A percentile compares a stretch with the other conserved stretches of the same genome.
Conservation (phyloP, 805 yeast genomes). For the Nakazawaea ambrosiae region DNA sequence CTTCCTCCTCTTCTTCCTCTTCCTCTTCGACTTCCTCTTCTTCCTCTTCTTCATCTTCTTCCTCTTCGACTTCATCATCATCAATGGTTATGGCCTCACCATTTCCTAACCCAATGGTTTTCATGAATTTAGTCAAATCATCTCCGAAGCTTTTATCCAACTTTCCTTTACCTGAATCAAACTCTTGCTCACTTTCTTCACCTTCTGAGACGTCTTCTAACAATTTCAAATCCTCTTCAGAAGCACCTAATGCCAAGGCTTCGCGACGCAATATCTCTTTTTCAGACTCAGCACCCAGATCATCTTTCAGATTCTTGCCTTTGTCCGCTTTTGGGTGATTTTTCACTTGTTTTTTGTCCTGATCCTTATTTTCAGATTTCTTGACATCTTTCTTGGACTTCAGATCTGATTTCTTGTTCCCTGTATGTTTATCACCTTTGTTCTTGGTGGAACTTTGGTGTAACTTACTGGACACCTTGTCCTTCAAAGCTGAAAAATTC, state of each 20-base stretch:
- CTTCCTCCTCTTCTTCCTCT: slow-evolving; percentile 29
- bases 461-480: slow-evolving; percentile 54
- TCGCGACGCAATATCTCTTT: slow-evolving; percentile 50
- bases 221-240: slow-evolving; percentile 71
- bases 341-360: slow-evolving; percentile 14
- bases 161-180: slow-evolving; percentile 33
- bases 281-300: slow-evolving; percentile 11
- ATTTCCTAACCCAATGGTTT: slow-evolving; percentile 55
- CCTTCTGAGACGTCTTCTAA: slow-evolving; percentile 48
- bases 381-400: slow-evolving; percentile 31
- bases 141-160: slow-evolving; percentile 37
- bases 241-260: slow-evolving; percentile 78
- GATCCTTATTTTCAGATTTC: slow-evolving; percentile 13
- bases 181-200: slow-evolving; percentile 45
- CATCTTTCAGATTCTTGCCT: too few species aligned
- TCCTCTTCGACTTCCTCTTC: slow-evolving; percentile 29
- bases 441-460: too few species aligned
- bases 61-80: slow-evolving; percentile 27
- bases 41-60: slow-evolving; percentile 12
- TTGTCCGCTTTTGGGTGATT: background rate
- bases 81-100: slow-evolving; percentile 26
- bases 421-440: too few species aligned
- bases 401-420: too few species aligned
- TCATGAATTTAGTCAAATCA: slow-evolving; percentile 59
- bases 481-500: slow-evolving; percentile 53